Conservation (phyloP, 2,329 filamentous ascomycete species). For the Claviceps paspali region DNA sequence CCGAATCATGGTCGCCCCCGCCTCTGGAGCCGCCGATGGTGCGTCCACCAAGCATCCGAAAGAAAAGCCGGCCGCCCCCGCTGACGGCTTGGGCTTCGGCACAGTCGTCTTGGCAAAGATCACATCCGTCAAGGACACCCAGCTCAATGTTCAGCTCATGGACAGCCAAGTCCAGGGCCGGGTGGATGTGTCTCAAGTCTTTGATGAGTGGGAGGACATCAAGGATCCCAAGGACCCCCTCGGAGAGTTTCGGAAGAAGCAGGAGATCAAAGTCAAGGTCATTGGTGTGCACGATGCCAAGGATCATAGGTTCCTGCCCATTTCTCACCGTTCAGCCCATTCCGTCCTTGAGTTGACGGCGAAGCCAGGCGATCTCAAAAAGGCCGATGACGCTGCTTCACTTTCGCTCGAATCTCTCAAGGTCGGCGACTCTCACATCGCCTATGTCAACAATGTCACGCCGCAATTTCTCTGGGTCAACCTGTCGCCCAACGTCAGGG, state of each 20-base stretch:
- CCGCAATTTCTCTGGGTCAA: constrained; percentile 80
- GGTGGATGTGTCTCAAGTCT: constrained; percentile 80
- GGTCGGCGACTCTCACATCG: constrained; percentile 56
- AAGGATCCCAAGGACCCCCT: constrained; percentile 68
- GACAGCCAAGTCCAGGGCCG: constrained; percentile 66
- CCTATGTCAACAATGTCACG: constrained; percentile 81
- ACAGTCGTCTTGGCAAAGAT: constrained; percentile 62
- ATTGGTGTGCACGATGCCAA: constrained; percentile 80
- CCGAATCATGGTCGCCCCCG: constrained; percentile 46
- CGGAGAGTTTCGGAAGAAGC: constrained; percentile 52
- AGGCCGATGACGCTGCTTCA: constrained; percentile 27
- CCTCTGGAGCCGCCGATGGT: constrained; percentile 32
- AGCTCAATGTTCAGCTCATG: constrained; percentile 78
- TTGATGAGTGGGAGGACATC: constrained; percentile 79
- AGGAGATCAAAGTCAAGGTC: constrained; percentile 59
- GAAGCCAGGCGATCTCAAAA: constrained; percentile 52
- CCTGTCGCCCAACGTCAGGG: constrained; percentile 73
- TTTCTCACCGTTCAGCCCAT: constrained; percentile 71
- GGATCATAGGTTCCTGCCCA: constrained; percentile 80
- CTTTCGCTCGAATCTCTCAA: constrained; percentile 60
- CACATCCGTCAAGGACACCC: constrained; percentile 74
- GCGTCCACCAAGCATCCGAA: constrained; percentile 24
- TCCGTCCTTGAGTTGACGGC: constrained; percentile 77
- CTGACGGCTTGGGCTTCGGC: constrained; percentile 62
- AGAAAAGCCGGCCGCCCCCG: constrained; percentile 20